Percentiles rank a stretch among this genome's conserved stretches.
Evolutionary conservation across 495 filamentous ascomycete species (phyloP).

Genomic region (Aspergillus indologenus): DNA sequence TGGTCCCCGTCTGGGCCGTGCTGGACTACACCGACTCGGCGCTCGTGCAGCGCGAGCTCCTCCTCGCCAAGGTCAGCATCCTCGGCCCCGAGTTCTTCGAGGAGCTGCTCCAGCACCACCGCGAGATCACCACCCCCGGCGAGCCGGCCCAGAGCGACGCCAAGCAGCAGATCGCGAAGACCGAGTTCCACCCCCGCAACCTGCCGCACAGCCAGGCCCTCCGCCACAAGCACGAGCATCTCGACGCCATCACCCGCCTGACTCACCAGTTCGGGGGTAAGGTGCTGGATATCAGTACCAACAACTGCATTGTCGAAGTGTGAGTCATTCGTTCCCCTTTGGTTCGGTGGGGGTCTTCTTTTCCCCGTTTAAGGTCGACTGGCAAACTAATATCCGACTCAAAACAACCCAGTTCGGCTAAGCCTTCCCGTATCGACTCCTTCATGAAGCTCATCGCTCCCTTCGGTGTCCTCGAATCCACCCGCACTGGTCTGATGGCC

Average conservation of each 20-base stretch:
- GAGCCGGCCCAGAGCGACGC: slow-evolving; percentile 30
- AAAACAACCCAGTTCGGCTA: slow-evolving; percentile 65
- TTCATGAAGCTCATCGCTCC: slow-evolving; percentile 94
- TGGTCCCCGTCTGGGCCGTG: slow-evolving; percentile 98
- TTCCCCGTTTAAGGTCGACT: too few relatives aligned
- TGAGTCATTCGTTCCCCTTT: slow-evolving; percentile 48
- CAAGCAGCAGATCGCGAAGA: slow-evolving; percentile 31
- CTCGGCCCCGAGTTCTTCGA: slow-evolving; percentile 97
- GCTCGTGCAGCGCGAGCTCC: slow-evolving; percentile 91
- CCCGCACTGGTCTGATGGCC: slow-evolving; percentile 93
- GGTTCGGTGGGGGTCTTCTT: too few relatives aligned
- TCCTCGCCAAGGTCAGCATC: slow-evolving; percentile 95
- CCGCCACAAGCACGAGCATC: slow-evolving; percentile 93
- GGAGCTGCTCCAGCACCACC: slow-evolving; percentile 90
- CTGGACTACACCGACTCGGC: slow-evolving; percentile 91
- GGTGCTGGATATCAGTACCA: slow-evolving; percentile 94
- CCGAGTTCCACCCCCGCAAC: slow-evolving; percentile 75
- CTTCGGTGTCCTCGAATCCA: slow-evolving; percentile 96
- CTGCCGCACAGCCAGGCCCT: slow-evolving; percentile 83
- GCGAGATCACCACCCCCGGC: slow-evolving; percentile 59
- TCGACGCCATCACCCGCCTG: slow-evolving; percentile 90
- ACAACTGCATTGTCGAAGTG: slow-evolving; percentile 97
- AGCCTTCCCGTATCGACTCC: slow-evolving; percentile 89
- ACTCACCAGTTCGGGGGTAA: slow-evolving; percentile 98
- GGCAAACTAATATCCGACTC: slow-evolving; percentile 1